Conservation (phyloP, 805 yeast species). For the Lachancea waltii region DNA sequence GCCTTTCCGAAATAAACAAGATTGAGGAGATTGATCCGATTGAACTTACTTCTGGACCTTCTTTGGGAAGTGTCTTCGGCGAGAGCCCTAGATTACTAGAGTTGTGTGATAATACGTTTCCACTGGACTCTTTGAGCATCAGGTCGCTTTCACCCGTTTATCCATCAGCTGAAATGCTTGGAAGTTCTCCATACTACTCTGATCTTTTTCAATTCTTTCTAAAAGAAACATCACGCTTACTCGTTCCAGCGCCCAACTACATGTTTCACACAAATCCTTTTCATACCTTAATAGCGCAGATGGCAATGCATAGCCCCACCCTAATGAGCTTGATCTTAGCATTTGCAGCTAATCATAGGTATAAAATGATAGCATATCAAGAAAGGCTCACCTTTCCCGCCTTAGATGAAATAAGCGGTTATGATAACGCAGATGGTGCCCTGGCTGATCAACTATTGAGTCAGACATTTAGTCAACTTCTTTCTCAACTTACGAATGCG, state of each 20-base stretch:
- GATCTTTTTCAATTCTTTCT: conserved; percentile 9
- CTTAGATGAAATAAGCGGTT: conserved; percentile 1
- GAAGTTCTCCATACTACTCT: conserved; percentile 1
- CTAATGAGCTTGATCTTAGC: conserved; percentile 52
- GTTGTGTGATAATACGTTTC: no score
- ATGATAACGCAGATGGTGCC: not conserved
- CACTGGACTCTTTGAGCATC: no score
- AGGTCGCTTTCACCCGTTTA: not conserved
- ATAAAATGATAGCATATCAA: conserved; percentile 5
- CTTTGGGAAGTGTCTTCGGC: no score
- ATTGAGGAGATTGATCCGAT: no score
- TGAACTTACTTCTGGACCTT: no score
- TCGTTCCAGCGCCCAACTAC: conserved; percentile 6
- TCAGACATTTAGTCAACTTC: conserved; percentile 10
- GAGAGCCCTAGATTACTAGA: no score
- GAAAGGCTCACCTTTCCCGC: conserved; percentile 3
- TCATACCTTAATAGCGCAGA: conserved; percentile 53
- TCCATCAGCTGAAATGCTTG: conserved; percentile 4
- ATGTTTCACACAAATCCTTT: conserved; percentile 47
- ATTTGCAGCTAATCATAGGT: conserved; percentile 40
- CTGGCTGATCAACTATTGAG: conserved; percentile 9
- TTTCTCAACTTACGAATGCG: conserved; percentile 5
- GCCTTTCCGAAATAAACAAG: no score
- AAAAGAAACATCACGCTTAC: conserved; percentile 9
- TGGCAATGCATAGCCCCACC: conserved; percentile 53